Percentiles rank a stretch among this genome's conserved stretches.
phyloP scores from a whole-genome alignment of 768 basidiomycete species.

The Cystofilobasidium bisporidii region DNA sequence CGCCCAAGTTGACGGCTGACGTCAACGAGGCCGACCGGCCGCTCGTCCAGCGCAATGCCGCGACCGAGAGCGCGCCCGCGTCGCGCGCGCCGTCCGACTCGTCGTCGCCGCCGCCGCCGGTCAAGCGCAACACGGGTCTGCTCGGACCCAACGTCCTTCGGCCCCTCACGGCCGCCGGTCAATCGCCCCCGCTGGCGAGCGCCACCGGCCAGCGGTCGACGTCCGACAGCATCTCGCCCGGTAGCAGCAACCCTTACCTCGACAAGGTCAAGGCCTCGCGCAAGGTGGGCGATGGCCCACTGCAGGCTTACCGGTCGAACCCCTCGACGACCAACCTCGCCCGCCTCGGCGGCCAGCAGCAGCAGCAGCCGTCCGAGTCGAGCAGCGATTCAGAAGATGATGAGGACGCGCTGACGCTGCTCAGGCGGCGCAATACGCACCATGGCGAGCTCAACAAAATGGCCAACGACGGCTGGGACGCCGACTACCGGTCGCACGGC shows the following conservation, averaged over 20 bases:
- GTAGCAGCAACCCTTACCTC: neutral
- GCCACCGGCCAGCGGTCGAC: neutral
- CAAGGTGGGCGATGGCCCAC: constrained; percentile 5
- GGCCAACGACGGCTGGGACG: constrained; percentile 25
- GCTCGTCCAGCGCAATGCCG: neutral
- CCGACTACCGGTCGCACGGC: constrained; percentile 25
- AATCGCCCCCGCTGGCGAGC: neutral
- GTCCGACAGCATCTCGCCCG: neutral
- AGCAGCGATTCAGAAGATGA: constrained; percentile 13
- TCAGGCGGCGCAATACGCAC: constrained; percentile 22
- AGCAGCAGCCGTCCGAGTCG: neutral
- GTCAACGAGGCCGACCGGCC: neutral
- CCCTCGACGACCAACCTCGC: neutral
- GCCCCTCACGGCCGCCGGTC: constrained; percentile 18
- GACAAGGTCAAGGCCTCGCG: constrained; percentile 14
- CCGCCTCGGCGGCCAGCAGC: neutral
- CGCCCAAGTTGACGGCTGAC: constrained; percentile 14
- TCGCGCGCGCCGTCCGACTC: neutral
- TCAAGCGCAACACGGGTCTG: constrained; percentile 14
- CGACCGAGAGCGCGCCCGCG: constrained; percentile 4
- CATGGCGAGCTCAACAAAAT: constrained; percentile 1
- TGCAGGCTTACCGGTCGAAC: neutral
- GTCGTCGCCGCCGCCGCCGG: neutral
- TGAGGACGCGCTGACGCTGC: constrained; percentile 7
- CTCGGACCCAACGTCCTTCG: constrained; percentile 19